Percentiles rank a stretch among this genome's conserved stretches.
Conservation (phyloP, 1,284 basidiomycete species). For the Leccinum fallax region DNA sequence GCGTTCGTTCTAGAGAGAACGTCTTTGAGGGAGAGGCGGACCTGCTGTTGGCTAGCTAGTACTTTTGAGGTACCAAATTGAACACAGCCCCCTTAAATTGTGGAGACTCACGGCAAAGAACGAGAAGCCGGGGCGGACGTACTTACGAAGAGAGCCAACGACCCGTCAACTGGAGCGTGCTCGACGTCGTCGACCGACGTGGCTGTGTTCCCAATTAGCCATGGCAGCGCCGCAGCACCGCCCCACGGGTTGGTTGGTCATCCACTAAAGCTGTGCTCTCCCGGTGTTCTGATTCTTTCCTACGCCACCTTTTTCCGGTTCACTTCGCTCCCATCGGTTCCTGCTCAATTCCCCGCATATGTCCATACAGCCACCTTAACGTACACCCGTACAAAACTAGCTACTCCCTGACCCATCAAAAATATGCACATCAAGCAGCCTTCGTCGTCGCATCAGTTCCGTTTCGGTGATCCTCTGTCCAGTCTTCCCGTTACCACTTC, state of each 20-base stretch:
- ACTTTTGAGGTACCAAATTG: constrained; percentile 15
- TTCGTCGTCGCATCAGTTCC: constrained; percentile 77
- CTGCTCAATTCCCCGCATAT: constrained; percentile 3
- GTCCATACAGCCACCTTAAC: constrained; percentile 2
- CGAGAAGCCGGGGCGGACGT: constrained; percentile 18
- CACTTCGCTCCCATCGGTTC: constrained; percentile 10
- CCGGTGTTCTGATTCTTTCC: constrained; percentile 10
- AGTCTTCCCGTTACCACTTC: constrained; percentile 45
- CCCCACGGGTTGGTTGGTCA: constrained; percentile 22
- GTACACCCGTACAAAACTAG: constrained; percentile 1
- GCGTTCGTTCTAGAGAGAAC: constrained; percentile 31
- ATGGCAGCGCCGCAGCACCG: constrained; percentile 37
- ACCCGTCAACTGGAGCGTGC: constrained; percentile 11
- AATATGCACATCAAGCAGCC: constrained; percentile 67
- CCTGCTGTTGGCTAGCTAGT: constrained; percentile 3
- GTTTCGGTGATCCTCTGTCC: constrained; percentile 74
- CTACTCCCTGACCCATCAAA: constrained; percentile 34
- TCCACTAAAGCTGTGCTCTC: constrained; percentile 22
- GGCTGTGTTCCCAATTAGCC: constrained; percentile 38
- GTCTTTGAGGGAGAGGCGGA: constrained; percentile 4
- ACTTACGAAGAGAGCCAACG: not conserved
- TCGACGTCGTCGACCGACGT: constrained; percentile 29
- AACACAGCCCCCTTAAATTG: constrained; percentile 21
- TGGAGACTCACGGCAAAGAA: constrained; percentile 8
- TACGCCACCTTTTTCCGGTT: constrained; percentile 2